Evolutionary conservation across 176 grass and related monocot species (phyloP), one percentile per base, ranked within the genome.

Genomic region (Tillandsia leiboldiana): DNA sequence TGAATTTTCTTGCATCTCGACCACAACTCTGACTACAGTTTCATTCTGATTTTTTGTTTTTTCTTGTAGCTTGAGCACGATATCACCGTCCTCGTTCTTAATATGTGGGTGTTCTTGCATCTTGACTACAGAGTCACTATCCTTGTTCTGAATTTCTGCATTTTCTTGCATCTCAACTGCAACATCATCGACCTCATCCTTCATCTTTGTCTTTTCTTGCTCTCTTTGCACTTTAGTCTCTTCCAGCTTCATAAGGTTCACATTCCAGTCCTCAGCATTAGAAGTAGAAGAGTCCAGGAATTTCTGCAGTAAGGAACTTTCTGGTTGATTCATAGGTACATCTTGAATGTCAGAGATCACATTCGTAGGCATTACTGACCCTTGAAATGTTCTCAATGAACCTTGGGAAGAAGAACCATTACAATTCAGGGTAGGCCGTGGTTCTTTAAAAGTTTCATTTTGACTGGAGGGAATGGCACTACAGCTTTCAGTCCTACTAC

Each of bases 401-500:
- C 33, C 33, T 73, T 69, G 74, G 66, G 56, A 20, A 57, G 20
- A 78, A 50, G 15, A 63, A 76, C 12, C 3, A 53, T 13, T 84
- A 69, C 51, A 51, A 74, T 63, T 77, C 56, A 51, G 26, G 69
- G 66, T 48, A 76, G 58, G 75, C 2, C 69, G 63, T 76, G 50
- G 49, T 26, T 75, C 64, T 9, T 73, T 49, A 79, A 53, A n/a
- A 63, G 49, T 73, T 12, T 51, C 75, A 73, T 66, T 65, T 76
- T 79, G 68, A 81, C 48, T 77, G 12, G 12, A 51, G 73, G 65
- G 52, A 52, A 24, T 17, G 83, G 69, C 13, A 71, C 10, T 53
- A 47, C 74, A 58, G 65, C 68, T 62, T 70, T 81, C 72, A 72
- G 67, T 11, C 61, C 79, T 91, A 20, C 74, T 59, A 29, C 81